Evolutionary conservation across 228 moss, liverwort and hornwort species (phyloP), one percentile per base, ranked within the genome.

Genomic region (Sphagnum magellanicum): DNA sequence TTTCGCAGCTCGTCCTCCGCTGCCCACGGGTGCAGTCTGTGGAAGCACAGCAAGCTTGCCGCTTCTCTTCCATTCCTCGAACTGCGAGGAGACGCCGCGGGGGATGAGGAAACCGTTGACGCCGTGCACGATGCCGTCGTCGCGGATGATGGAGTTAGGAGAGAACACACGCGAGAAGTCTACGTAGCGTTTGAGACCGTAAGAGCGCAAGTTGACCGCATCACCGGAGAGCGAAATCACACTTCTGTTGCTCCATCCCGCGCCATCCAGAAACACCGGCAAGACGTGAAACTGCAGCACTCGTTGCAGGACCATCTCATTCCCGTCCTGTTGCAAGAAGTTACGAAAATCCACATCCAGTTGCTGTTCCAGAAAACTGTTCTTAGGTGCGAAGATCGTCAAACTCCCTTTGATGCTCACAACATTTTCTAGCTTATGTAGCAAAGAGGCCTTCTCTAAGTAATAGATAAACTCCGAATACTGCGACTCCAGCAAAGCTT

Each of bases 61-160:
- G 0, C 65, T 59, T 32, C 59, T 72, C 50, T 76, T 87, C 84
- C 84, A 89, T 0, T 75, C 76, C 6, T 81, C 78, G n/a, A 78
- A 98, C 14, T 74, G 81, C 12, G 61, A 57, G 70, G 81, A 51
- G 0, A 98, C 81, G 0, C 68, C 73, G 0, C 69, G 73, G 0
- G 98, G 94, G 1, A 98, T 61, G 57, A 98, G 69, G 67, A 98
- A 83, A 51, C 90, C 89, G 4, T 83, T 78, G 0, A 98, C 74
- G 6, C 98, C 98, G 16, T 98, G 98, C 5, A 92, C 98, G n/a
- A 92, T 77, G 65, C 98, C 98, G 59, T 98, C 98, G 5, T 71
- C 75, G 0, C 94, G 61, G 51, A 92, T 76, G 16, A 98, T 93
- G 14, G 81, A 73, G 79, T 98, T 94, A 0, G 92, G 94, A 4